phyloP scores from a whole-genome alignment of 139 green algal genomes.

The Deuterostichococcus epilithicus region DNA sequence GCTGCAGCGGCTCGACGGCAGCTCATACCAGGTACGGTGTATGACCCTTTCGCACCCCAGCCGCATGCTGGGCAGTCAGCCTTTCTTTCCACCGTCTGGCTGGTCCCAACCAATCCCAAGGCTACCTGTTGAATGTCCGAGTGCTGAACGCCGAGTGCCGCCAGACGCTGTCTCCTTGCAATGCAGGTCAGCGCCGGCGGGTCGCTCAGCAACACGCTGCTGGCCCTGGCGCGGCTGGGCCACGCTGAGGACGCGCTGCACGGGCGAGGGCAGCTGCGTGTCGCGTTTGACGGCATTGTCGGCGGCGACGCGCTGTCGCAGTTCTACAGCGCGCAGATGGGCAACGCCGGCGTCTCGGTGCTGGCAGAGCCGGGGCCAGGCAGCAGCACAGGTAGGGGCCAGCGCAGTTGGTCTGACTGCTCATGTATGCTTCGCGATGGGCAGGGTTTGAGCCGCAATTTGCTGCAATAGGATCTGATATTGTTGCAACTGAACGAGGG shows the following conservation, averaged over 20 bases:
- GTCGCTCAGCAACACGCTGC: conserved; percentile 86
- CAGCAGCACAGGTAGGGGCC: conserved; percentile 13
- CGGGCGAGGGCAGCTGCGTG: conserved; percentile 28
- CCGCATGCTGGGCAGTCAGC: too few species aligned
- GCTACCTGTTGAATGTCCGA: conserved; percentile 27
- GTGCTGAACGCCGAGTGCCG: conserved; percentile 17
- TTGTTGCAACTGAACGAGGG: too few species aligned
- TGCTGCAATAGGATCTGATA: too few species aligned
- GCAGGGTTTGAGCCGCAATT: too few species aligned
- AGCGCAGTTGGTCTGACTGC: too few species aligned
- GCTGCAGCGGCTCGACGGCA: conserved; percentile 42
- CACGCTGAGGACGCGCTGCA: conserved; percentile 16
- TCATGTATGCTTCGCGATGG: too few species aligned
- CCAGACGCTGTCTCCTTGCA: too few species aligned
- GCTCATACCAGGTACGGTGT: conserved; percentile 16
- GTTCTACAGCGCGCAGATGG: conserved; percentile 71
- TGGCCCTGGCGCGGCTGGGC: conserved; percentile 69
- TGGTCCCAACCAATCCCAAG: background rate
- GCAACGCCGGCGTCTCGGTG: conserved; percentile 56
- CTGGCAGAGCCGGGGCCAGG: conserved; percentile 37
- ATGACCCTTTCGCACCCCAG: too few species aligned
- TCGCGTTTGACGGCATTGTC: conserved; percentile 65
- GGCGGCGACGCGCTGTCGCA: conserved; percentile 68
- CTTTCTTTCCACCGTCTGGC: background rate
- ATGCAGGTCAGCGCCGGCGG: conserved; percentile 76